These are phyloP conservation scores for Leccinum subrobustum DNA, from an alignment of 1,284 basidiomycete genomes.

Conservation along the genomic window DNA sequence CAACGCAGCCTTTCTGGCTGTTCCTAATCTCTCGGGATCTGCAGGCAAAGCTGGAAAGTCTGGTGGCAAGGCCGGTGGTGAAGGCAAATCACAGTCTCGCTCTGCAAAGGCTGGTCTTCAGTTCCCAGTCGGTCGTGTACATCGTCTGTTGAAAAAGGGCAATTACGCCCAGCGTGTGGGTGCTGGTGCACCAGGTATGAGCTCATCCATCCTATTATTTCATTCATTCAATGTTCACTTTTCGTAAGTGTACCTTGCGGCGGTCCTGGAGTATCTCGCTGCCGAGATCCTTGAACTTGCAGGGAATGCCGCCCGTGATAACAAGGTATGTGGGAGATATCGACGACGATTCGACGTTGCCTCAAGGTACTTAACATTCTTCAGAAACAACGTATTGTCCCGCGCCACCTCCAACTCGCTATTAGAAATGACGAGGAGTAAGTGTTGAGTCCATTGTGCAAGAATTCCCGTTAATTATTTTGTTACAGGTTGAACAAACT, in stretches of 20 bases:
- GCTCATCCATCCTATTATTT: neutral
- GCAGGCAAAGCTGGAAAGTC: constrained; percentile 60
- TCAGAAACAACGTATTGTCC: constrained; percentile 86
- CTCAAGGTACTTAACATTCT: neutral
- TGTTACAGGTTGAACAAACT: constrained; percentile 63
- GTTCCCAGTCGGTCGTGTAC: constrained; percentile 92
- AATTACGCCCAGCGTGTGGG: constrained; percentile 83
- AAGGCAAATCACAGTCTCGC: constrained; percentile 68
- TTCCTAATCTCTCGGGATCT: constrained; percentile 10
- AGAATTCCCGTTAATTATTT: constrained; percentile 3
- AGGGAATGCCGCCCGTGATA: constrained; percentile 81
- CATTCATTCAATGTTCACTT: neutral
- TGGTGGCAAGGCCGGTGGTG: constrained; percentile 55
- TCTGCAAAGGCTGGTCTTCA: constrained; percentile 74
- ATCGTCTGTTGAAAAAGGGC: constrained; percentile 83
- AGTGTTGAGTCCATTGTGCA: constrained; percentile 31
- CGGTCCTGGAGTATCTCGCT: constrained; percentile 82
- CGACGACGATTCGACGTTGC: neutral
- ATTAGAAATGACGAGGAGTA: constrained; percentile 87
- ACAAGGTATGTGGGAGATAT: constrained; percentile 47
- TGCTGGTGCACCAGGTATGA: constrained; percentile 77
- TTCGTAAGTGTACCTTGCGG: constrained; percentile 67
- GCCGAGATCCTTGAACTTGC: constrained; percentile 90
- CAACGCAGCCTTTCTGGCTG: constrained; percentile 4
- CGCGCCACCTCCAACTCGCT: constrained; percentile 87